Evolutionary conservation across 2,329 filamentous ascomycete species (phyloP), one percentile per base, ranked within the genome.

Genomic region (Alternaria ethzedia): DNA sequence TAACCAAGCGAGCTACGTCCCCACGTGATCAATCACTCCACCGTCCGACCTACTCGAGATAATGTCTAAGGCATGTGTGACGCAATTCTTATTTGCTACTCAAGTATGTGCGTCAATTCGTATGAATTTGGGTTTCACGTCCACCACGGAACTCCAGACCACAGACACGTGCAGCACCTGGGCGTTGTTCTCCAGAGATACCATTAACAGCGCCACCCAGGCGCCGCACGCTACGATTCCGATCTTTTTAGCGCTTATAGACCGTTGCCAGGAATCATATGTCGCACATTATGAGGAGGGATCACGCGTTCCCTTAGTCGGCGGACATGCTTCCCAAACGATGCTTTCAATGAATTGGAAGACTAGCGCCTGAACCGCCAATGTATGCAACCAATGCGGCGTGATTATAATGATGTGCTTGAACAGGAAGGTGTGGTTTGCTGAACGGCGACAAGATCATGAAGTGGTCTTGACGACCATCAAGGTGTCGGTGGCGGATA

Each of bases 1-100:
- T 70, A 64, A 68, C 63, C 60, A 75, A 75, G 73, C 72, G 72
- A 75, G 70, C 57, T 28, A 58, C 52, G 6, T 6, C 12, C 8
- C 47, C 57, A 56, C 54, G 45, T 59, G 59, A 57, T 20, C 6
- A 17, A 12, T n/a, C 36, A 41, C 36, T 41, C 36, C 15, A 41
- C 36, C n/a, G 8, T 41, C 15, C 36, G 36, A 41, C 36, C 36
- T 41, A 41, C 36, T 41, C 12, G 45, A 28, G 4, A 15, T 21
- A 10, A 32, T 23, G 13, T n/a, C 49, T 2, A 41, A 21, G 30
- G 28, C 32, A 36, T 23, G 32, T 36, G 21, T 17, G 28, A 36
- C 17, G 17, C 20, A 15, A 20, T 32, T 36, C 10, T 21, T 36
- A 23, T 28, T 41, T n/a, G 20, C 49, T 32, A 15, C 15, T 28